Evolutionary conservation across 192 early-diverging fungal genomes (phyloP).

Genomic region (Phycomyces blakesleeanus): DNA sequence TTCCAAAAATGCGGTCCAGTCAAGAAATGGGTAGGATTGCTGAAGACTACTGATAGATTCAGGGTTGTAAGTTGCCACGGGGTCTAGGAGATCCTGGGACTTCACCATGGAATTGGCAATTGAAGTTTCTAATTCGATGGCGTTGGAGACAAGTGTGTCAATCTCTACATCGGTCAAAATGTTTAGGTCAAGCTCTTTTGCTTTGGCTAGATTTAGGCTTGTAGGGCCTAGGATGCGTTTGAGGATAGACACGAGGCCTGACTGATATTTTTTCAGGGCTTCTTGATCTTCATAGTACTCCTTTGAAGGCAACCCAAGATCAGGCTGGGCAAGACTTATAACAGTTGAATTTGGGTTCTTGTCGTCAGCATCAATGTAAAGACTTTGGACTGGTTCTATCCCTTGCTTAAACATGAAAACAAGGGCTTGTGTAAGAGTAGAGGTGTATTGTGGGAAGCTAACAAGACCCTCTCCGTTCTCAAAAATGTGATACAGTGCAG

Average conservation of each 20-base stretch:
- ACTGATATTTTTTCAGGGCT: constrained; percentile 39
- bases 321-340: constrained; percentile 45
- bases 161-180: constrained; percentile 4
- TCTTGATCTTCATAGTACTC: constrained; percentile 59
- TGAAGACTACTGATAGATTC: constrained; percentile 29
- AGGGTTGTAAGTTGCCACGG: constrained; percentile 50
- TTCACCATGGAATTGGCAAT: constrained; percentile 48
- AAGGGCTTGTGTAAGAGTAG: constrained; percentile 1
- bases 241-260: constrained; percentile 42
- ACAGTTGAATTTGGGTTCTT: constrained; percentile 54
- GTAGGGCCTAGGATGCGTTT: constrained; percentile 25
- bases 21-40: constrained; percentile 33
- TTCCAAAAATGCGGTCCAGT: constrained; percentile 38
- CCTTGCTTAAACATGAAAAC: neutral
- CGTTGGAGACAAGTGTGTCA: constrained; percentile 34
- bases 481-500: constrained; percentile 33
- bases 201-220: constrained; percentile 3
- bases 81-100: constrained; percentile 46
- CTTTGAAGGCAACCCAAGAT: constrained; percentile 60
- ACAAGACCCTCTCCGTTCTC: neutral
- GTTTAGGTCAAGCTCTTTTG: neutral
- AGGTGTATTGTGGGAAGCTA: neutral
- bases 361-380: constrained; percentile 49
- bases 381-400: constrained; percentile 37
- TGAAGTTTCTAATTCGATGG: constrained; percentile 55